Evolutionary conservation across 257 asterid genomes (phyloP).

Genomic region (Gynochthodes officinalis): DNA sequence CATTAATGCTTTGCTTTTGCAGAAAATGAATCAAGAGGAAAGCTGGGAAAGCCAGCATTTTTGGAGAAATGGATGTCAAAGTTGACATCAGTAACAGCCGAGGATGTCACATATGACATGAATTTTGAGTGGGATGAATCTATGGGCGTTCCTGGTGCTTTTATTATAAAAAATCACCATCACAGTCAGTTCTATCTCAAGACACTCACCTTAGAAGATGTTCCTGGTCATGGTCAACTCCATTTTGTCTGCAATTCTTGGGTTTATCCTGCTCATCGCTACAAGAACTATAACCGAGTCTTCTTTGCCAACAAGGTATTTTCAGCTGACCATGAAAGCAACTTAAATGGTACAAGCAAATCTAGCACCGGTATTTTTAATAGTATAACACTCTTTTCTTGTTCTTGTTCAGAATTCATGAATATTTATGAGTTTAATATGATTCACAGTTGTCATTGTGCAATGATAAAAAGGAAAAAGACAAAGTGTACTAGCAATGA

Average conservation of each 20-base stretch:
- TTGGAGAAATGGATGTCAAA: constrained; percentile 65
- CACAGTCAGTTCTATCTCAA: constrained; percentile 69
- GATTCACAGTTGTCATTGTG: background rate
- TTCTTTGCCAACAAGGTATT: constrained; percentile 76
- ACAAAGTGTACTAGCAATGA: background rate
- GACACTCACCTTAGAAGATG: constrained; percentile 53
- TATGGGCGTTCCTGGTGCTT: constrained; percentile 73
- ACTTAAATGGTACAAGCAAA: too few species aligned
- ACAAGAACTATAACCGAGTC: constrained; percentile 55
- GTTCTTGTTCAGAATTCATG: background rate
- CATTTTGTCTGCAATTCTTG: constrained; percentile 80
- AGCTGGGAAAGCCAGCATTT: constrained; percentile 58
- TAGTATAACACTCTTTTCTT: too few species aligned
- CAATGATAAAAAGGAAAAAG: background rate
- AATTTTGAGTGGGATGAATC: constrained; percentile 69
- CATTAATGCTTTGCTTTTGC: constrained; percentile 7
- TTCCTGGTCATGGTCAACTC: constrained; percentile 59
- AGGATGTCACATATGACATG: constrained; percentile 42
- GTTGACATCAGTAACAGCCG: constrained; percentile 53
- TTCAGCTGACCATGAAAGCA: background rate
- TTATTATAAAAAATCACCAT: constrained; percentile 60
- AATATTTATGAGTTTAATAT: background rate
- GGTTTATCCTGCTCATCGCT: constrained; percentile 72
- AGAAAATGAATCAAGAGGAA: constrained; percentile 55
- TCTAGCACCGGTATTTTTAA: too few species aligned